Evolutionary conservation across 1,284 basidiomycete species (phyloP).

Genomic region (Ustilago hordei): DNA sequence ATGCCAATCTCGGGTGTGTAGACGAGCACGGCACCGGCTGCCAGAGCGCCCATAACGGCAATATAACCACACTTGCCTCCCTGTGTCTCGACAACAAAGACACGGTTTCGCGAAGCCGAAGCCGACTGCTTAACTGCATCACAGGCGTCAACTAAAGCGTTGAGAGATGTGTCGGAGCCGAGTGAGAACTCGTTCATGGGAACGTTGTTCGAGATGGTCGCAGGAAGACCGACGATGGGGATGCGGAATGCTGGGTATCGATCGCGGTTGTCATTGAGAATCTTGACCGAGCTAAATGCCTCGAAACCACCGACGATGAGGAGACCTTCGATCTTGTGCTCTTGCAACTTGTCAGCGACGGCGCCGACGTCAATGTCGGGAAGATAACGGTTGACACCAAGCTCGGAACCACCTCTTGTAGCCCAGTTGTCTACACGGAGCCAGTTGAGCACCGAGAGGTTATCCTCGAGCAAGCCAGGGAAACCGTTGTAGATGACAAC

Average conservation of each 20-base stretch:
- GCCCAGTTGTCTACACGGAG: conserved; percentile 97
- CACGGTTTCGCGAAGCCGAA: conserved; percentile 90
- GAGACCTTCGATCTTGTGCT: conserved; percentile 83
- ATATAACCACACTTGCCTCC: conserved; percentile 96
- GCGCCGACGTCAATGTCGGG: conserved; percentile 87
- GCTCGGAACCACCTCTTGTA: conserved; percentile 94
- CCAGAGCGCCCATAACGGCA: conserved; percentile 92
- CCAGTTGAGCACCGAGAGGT: conserved; percentile 89
- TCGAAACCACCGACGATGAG: conserved; percentile 97
- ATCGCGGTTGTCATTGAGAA: conserved; percentile 82
- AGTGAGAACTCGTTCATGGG: conserved; percentile 95
- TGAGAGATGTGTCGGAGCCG: conserved; percentile 94
- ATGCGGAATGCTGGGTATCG: conserved; percentile 86
- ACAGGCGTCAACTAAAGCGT: conserved; percentile 95
- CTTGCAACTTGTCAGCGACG: conserved; percentile 85
- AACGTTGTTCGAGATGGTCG: conserved; percentile 97
- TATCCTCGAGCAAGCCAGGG: conserved; percentile 89
- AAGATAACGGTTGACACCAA: conserved; percentile 91
- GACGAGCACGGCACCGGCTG: conserved; percentile 89
- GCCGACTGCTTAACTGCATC: conserved; percentile 99
- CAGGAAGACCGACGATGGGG: conserved; percentile 71
- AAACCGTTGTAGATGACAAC: conserved; percentile 95
- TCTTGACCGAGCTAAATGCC: conserved; percentile 83
- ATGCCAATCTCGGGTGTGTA: conserved; percentile 96
- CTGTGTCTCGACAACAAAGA: conserved; percentile 98